phyloP scores from a whole-genome alignment of 306 rosid species.

The Chamaecrista fasciculata region DNA sequence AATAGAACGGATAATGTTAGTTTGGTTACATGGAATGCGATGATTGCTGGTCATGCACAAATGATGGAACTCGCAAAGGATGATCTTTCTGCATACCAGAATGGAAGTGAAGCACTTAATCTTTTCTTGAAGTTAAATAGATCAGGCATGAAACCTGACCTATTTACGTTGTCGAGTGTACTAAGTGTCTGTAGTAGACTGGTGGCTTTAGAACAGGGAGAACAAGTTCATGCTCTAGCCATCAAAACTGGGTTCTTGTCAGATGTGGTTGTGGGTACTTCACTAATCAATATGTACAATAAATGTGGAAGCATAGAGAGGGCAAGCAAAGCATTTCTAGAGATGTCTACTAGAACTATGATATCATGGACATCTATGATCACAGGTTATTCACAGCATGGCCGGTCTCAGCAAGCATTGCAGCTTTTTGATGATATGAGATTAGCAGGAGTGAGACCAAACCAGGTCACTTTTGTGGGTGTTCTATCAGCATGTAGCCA shows the following conservation, averaged over 20 bases:
- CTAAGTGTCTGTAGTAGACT: slow-evolving; percentile 67
- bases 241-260: slow-evolving; percentile 68
- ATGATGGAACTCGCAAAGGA: slow-evolving; percentile 60
- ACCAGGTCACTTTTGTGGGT: slow-evolving; percentile 79
- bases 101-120: slow-evolving; percentile 66
- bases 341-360: slow-evolving; percentile 83
- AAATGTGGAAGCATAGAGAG: slow-evolving; percentile 83
- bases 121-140: slow-evolving; percentile 56
- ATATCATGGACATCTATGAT: slow-evolving; percentile 93
- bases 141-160: slow-evolving; percentile 68
- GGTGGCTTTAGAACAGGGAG: slow-evolving; percentile 77
- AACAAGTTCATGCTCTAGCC: slow-evolving; percentile 76
- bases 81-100: slow-evolving; percentile 53
- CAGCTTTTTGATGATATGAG: slow-evolving; percentile 83
- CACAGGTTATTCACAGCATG: slow-evolving; percentile 72
- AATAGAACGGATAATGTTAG: slow-evolving; percentile 45
- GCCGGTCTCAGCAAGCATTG: slow-evolving; percentile 72
- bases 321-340: slow-evolving; percentile 80
- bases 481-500: slow-evolving; percentile 83
- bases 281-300: slow-evolving; percentile 75
- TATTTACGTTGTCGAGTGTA: slow-evolving; percentile 76
- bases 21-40: slow-evolving; percentile 86
- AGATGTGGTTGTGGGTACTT: slow-evolving; percentile 67
- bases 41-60: slow-evolving; percentile 82
- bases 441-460: slow-evolving; percentile 68